These are phyloP conservation scores for Panellus pusillus DNA, from an alignment of 768 basidiomycete genomes.

Conservation along the genomic window DNA sequence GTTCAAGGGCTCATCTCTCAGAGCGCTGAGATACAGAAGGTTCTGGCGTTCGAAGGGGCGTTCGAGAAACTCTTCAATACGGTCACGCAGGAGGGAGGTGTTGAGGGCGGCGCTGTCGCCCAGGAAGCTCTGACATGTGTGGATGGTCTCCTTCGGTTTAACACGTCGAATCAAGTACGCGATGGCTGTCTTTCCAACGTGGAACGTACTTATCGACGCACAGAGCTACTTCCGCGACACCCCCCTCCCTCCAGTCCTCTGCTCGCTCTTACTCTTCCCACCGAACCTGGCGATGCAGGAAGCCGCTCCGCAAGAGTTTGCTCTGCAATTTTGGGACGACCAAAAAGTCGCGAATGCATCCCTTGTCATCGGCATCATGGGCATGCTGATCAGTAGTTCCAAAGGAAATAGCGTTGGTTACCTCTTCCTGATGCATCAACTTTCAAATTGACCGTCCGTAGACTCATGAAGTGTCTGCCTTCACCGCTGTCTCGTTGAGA, in stretches of 20 bases:
- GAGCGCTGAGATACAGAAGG: conserved; percentile 93
- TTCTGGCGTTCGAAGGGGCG: conserved; percentile 93
- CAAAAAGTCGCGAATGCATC: conserved; percentile 83
- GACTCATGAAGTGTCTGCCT: conserved; percentile 58
- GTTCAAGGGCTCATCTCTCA: conserved; percentile 80
- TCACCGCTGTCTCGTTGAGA: conserved; percentile 82
- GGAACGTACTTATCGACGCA: conserved; percentile 8
- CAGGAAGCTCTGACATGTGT: conserved; percentile 85
- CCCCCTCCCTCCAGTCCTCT: conserved; percentile 63
- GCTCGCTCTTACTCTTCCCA: conserved; percentile 71
- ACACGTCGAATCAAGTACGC: conserved; percentile 89
- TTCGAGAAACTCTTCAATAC: conserved; percentile 95
- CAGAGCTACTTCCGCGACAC: conserved; percentile 98
- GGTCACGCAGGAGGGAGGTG: conserved; percentile 82
- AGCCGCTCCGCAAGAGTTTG: conserved; percentile 81
- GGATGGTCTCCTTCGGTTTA: conserved; percentile 86
- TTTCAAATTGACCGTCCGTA: conserved; percentile 24
- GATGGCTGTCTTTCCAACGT: not conserved
- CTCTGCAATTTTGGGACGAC: conserved; percentile 94
- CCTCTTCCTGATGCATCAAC: not conserved
- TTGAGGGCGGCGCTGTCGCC: conserved; percentile 86
- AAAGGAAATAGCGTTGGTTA: conserved; percentile 63
- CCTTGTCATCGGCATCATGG: conserved; percentile 80
- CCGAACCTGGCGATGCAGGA: conserved; percentile 57
- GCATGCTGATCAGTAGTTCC: conserved; percentile 72